Percentiles rank a stretch among this genome's conserved stretches.
Evolutionary conservation across 164 flowering plant genomes (phyloP).

Genomic region (Aristolochia contorta): DNA sequence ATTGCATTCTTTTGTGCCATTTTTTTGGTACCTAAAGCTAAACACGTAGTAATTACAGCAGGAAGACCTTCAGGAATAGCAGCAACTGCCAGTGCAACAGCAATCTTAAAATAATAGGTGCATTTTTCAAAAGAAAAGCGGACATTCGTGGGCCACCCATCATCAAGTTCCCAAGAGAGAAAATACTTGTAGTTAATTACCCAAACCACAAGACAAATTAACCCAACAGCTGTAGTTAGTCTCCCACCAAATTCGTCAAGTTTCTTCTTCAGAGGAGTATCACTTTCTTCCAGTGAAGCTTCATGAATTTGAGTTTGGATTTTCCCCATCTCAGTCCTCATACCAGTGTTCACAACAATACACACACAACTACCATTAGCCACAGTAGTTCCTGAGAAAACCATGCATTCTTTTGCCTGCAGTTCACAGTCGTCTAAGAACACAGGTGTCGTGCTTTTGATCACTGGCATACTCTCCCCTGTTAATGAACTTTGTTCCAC

Average conservation of each 20-base stretch:
- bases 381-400: constrained; percentile 83
- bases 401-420: constrained; percentile 84
- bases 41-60: constrained; percentile 85
- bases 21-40: constrained; percentile 81
- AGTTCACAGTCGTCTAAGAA: constrained; percentile 67
- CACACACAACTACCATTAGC: constrained; percentile 76
- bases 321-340: constrained; percentile 85
- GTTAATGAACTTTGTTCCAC: constrained; percentile 90
- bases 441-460: constrained; percentile 44
- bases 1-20: constrained; percentile 96
- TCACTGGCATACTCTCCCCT: constrained; percentile 84
- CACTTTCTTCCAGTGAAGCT: constrained; percentile 72
- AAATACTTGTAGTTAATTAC: constrained; percentile 74
- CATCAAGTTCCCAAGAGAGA: constrained; percentile 55
- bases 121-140: constrained; percentile 78
- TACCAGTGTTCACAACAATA: constrained; percentile 58
- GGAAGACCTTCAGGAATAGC: constrained; percentile 97
- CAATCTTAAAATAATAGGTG: constrained; percentile 85
- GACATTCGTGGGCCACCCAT: constrained; percentile 71
- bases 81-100: constrained; percentile 90
- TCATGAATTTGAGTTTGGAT: constrained; percentile 85
- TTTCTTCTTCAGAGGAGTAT: constrained; percentile 81
- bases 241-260: constrained; percentile 81
- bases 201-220: constrained; percentile 78
- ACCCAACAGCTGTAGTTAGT: constrained; percentile 67